Conservation (phyloP, 306 rosid genomes). For the Quercus robur region DNA sequence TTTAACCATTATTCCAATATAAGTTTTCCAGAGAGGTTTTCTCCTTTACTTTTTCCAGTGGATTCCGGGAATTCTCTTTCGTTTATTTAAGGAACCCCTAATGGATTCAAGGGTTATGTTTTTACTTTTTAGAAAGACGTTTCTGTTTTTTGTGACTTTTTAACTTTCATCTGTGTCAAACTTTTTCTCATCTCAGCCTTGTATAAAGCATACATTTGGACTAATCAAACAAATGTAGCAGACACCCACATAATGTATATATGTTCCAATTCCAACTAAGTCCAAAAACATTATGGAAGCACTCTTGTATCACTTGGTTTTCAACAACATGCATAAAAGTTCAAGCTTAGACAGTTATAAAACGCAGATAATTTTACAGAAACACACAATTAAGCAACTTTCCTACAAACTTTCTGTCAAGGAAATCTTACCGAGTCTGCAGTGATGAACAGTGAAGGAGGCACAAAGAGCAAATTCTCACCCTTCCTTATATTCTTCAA, state of each 20-base stretch:
- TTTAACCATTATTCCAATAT: too few species aligned
- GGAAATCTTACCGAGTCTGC: conserved; percentile 57
- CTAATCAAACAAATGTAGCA: neutral
- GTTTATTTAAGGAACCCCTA: too few species aligned
- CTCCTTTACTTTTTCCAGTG: too few species aligned
- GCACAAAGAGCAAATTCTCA: conserved; percentile 88
- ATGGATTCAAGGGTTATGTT: too few species aligned
- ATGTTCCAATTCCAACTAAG: neutral
- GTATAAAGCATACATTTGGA: neutral
- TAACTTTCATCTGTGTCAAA: neutral
- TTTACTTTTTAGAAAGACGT: too few species aligned
- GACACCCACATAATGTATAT: neutral
- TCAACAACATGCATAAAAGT: neutral
- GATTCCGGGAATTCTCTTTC: too few species aligned
- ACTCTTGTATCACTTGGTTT: neutral
- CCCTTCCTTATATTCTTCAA: conserved; percentile 86
- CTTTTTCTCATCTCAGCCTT: neutral
- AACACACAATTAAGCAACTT: neutral
- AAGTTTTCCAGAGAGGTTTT: too few species aligned
- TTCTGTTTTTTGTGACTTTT: too few species aligned
- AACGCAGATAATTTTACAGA: neutral
- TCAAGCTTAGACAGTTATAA: neutral
- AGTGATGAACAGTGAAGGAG: conserved; percentile 71
- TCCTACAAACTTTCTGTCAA: neutral
- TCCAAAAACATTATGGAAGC: neutral